Percentiles rank a stretch among this genome's conserved stretches.
Evolutionary conservation across 352 stramenopile species (phyloP).

Genomic region (Phytopythium aichiense): DNA sequence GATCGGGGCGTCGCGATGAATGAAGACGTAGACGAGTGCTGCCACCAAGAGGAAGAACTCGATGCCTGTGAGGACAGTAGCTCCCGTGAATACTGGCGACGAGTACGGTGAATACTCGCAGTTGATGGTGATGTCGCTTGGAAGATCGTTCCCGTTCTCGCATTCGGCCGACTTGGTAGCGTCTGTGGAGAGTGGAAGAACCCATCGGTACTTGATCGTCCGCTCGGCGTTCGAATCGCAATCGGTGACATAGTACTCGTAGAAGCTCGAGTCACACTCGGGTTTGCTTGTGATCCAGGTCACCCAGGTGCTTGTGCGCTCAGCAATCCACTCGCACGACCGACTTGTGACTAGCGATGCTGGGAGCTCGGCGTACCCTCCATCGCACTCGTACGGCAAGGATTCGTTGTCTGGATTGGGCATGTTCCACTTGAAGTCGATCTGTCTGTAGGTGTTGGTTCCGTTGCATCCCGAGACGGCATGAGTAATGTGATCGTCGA

Average conservation of each 20-base stretch:
- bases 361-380: slow-evolving; percentile 22
- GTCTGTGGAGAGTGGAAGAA: slow-evolving; percentile 19
- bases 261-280: slow-evolving; percentile 37
- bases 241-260: slow-evolving; percentile 28
- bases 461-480: slow-evolving; percentile 21
- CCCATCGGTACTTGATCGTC: slow-evolving; percentile 31
- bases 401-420: slow-evolving; percentile 31
- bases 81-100: slow-evolving; percentile 14
- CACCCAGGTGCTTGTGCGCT: slow-evolving; percentile 19
- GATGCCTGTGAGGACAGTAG: slow-evolving; percentile 14
- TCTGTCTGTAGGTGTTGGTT: slow-evolving; percentile 9
- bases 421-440: slow-evolving; percentile 35
- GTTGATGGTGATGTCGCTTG: slow-evolving; percentile 18
- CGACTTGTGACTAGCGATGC: slow-evolving; percentile 26
- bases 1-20: slow-evolving; percentile 28
- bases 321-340: slow-evolving; percentile 40
- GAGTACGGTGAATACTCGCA: slow-evolving; percentile 35
- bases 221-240: slow-evolving; percentile 27
- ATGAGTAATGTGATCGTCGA: slow-evolving; percentile 26
- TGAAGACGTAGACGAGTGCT: slow-evolving; percentile 21
- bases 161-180: slow-evolving; percentile 24
- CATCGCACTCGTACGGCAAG: slow-evolving; percentile 41
- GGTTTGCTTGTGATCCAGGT: slow-evolving; percentile 29
- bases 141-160: slow-evolving; percentile 12
- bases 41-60: slow-evolving; percentile 10